Evolutionary conservation across 129 eudicot genomes (phyloP).

Genomic region (Sambucus nigra): DNA sequence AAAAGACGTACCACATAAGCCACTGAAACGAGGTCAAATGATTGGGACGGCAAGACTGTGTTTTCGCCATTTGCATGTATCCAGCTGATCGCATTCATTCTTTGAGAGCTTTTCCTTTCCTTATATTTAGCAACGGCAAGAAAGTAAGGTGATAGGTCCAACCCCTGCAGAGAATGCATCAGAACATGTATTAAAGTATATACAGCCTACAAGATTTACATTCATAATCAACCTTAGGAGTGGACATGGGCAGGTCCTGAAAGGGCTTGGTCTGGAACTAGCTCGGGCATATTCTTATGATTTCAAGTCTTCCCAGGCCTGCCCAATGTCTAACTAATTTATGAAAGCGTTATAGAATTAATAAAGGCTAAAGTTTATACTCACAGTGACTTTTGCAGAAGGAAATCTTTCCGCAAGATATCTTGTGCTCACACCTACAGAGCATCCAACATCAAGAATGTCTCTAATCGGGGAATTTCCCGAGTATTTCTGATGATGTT

Average conservation of each 20-base stretch:
- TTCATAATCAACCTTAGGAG: no score
- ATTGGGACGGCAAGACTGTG: slow-evolving; percentile 75
- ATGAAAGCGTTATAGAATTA: no score
- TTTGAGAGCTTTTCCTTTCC: slow-evolving; percentile 42
- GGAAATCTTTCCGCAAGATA: slow-evolving; percentile 78
- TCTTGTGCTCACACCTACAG: slow-evolving; percentile 95
- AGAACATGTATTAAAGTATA: no score
- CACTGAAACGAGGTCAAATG: slow-evolving; percentile 91
- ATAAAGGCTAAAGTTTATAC: slow-evolving; percentile 6
- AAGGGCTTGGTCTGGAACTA: no score
- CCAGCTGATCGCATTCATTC: slow-evolving; percentile 51
- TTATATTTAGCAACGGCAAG: slow-evolving; percentile 82
- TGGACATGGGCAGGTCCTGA: no score
- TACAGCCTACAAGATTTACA: no score
- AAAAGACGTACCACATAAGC: slow-evolving; percentile 67
- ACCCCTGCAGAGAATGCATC: slow-evolving; percentile 46
- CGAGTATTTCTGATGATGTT: slow-evolving; percentile 64
- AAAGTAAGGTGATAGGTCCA: slow-evolving; percentile 93
- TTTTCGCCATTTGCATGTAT: slow-evolving; percentile 92
- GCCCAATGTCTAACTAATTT: no score
- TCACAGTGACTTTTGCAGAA: slow-evolving; percentile 66
- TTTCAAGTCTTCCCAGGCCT: not conserved
- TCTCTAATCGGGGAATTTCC: slow-evolving; percentile 35
- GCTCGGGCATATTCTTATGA: no score
- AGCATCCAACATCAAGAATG: slow-evolving; percentile 90